Conservation (phyloP, 345 rosid genomes). For the Diplotaxis tenuifolia region DNA sequence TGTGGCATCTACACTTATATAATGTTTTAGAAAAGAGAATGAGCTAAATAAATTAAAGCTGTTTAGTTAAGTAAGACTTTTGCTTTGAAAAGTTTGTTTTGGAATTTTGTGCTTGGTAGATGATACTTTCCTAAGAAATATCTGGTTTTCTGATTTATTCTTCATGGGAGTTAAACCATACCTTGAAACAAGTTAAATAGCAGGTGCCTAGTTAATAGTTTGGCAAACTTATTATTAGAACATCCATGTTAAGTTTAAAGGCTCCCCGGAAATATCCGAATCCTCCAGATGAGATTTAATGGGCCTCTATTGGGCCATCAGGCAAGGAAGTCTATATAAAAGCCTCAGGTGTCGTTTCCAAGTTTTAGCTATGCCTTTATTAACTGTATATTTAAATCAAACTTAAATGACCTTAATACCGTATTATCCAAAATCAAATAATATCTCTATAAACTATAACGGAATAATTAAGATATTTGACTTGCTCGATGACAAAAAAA, state of each 20-base stretch:
- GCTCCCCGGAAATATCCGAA: background rate
- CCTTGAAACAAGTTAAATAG: background rate
- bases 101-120: background rate
- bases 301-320: background rate
- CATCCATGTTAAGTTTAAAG: no score
- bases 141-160: background rate
- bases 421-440: no score
- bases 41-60: background rate
- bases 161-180: background rate
- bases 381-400: background rate
- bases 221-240: no score
- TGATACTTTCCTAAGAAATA: background rate
- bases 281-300: background rate
- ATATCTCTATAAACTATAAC: background rate
- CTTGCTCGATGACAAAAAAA: background rate
- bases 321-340: background rate
- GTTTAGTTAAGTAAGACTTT: conserved; percentile 20
- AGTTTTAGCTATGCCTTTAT: background rate
- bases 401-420: background rate
- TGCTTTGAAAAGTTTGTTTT: background rate
- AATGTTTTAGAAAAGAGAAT: background rate
- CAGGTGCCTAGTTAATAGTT: background rate
- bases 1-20: background rate
- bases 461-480: background rate
- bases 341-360: background rate